Conservation (phyloP, 768 basidiomycete genomes). For the Rhodotorula paludigena region DNA sequence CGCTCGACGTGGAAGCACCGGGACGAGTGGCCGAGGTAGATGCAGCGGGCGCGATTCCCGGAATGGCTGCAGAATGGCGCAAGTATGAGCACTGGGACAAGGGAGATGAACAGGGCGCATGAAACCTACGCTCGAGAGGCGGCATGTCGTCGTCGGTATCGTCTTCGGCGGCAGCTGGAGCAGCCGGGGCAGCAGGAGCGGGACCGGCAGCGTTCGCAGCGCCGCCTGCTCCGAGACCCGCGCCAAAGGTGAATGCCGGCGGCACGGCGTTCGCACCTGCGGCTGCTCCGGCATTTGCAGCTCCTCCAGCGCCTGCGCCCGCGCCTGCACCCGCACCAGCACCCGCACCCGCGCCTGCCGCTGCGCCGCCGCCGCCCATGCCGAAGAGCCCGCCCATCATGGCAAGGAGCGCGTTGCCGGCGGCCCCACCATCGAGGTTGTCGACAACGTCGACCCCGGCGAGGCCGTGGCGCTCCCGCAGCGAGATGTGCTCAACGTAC, state of each 20-base stretch:
- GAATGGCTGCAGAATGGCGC: neutral
- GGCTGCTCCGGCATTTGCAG: neutral
- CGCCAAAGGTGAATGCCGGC: neutral
- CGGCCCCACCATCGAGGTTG: neutral
- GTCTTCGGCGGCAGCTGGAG: neutral
- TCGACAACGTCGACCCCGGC: neutral
- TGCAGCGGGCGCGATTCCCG: neutral
- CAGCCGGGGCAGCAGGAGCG: neutral
- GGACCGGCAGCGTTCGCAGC: neutral
- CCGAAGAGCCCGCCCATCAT: slow-evolving; percentile 1
- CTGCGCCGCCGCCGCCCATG: neutral
- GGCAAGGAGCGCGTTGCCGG: neutral
- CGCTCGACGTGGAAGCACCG: neutral
- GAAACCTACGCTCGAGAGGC: slow-evolving; percentile 4
- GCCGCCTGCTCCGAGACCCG: neutral
- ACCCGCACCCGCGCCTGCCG: neutral
- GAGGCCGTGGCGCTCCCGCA: neutral
- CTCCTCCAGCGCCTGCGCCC: neutral
- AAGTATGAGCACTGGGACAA: too few relatives aligned
- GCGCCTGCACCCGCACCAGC: neutral
- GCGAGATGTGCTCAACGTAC: neutral
- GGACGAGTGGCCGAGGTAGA: neutral
- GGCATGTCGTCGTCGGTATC: slow-evolving; percentile 25
- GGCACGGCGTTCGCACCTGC: too few relatives aligned
- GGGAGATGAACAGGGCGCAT: neutral